These are phyloP conservation scores for Paecilomyces formosus DNA, from an alignment of 2,329 filamentous ascomycete species.

Conservation along the genomic window DNA sequence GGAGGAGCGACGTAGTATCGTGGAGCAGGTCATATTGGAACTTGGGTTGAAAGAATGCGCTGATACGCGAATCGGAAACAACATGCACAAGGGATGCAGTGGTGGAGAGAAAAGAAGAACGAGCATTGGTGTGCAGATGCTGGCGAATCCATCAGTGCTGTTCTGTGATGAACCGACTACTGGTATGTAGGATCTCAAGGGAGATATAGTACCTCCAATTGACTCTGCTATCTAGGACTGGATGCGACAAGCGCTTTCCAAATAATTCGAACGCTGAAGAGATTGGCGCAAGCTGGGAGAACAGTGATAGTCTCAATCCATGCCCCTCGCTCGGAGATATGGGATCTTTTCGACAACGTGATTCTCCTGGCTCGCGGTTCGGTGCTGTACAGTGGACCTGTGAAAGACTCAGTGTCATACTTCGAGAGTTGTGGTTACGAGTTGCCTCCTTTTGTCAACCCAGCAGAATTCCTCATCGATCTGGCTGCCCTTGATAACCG, in stretches of 20 bases:
- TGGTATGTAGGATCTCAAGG: slow-evolving; percentile 30
- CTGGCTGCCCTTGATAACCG: slow-evolving; percentile 67
- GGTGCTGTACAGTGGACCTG: slow-evolving; percentile 60
- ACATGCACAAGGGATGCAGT: slow-evolving; percentile 65
- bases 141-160: slow-evolving; percentile 70
- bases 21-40: slow-evolving; percentile 70
- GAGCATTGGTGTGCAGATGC: slow-evolving; percentile 68
- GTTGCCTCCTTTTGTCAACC: slow-evolving; percentile 66
- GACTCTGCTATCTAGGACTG: slow-evolving; percentile 30
- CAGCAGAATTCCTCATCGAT: slow-evolving; percentile 69
- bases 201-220: not conserved
- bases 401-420: slow-evolving; percentile 53
- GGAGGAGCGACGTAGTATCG: slow-evolving; percentile 54
- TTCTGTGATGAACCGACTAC: slow-evolving; percentile 77
- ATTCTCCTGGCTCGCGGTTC: slow-evolving; percentile 61
- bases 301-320: slow-evolving; percentile 71
- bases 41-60: slow-evolving; percentile 71
- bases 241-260: slow-evolving; percentile 73
- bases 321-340: slow-evolving; percentile 71
- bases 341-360: slow-evolving; percentile 67
- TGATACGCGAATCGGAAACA: slow-evolving; percentile 64
- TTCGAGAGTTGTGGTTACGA: slow-evolving; percentile 55
- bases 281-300: slow-evolving; percentile 58
- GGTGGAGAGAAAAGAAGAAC: slow-evolving; percentile 71
- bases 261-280: slow-evolving; percentile 62